Percentiles rank a stretch among this genome's conserved stretches.
These are phyloP conservation scores for Suillus weaverae DNA, from an alignment of 768 basidiomycete genomes.

Conservation along the genomic window DNA sequence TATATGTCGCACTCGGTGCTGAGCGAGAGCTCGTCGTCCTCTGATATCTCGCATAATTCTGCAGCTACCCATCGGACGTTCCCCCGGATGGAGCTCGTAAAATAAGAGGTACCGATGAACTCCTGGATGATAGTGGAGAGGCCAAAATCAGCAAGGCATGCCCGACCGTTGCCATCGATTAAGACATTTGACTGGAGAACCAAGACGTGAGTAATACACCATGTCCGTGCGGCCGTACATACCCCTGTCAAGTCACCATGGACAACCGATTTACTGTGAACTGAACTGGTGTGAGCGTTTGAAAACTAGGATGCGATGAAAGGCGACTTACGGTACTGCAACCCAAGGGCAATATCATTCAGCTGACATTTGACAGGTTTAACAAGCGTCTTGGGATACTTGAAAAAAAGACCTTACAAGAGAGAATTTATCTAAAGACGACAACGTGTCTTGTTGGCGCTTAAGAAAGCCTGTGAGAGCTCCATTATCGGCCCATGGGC, in stretches of 20 bases:
- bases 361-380: too few species aligned
- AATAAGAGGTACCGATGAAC: conserved; percentile 24
- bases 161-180: conserved; percentile 13
- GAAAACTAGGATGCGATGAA: neutral
- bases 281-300: neutral
- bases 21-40: neutral
- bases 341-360: neutral
- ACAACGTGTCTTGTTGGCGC: neutral
- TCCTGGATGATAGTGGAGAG: conserved; percentile 41
- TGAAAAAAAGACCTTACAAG: neutral
- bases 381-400: neutral
- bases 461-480: neutral
- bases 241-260: neutral
- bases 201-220: neutral
- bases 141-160: conserved; percentile 27
- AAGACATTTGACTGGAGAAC: conserved; percentile 10
- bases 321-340: neutral
- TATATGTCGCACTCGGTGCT: neutral
- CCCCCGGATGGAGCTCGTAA: neutral
- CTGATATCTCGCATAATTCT: neutral
- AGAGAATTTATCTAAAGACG: neutral
- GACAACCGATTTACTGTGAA: neutral
- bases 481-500: neutral
- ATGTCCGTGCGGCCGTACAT: neutral
- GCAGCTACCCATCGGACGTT: neutral